Conservation (phyloP, 2,329 filamentous ascomycete genomes). For the Neocucurbitaria cava region DNA sequence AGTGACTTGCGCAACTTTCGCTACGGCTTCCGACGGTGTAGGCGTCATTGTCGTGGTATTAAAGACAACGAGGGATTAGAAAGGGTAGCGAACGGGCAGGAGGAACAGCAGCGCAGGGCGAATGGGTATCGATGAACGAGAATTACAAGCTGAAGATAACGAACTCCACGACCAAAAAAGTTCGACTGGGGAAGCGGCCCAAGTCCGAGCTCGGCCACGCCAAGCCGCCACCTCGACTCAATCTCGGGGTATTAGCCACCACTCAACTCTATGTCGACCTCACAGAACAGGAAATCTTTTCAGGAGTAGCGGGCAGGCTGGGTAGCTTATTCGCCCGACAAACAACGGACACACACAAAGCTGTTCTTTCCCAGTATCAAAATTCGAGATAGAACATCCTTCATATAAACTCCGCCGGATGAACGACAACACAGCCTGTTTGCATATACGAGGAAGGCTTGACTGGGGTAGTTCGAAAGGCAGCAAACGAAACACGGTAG, state of each 20-base stretch:
- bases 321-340: too few relatives aligned
- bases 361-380: too few relatives aligned
- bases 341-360: too few relatives aligned
- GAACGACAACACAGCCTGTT: too few relatives aligned
- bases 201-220: slow-evolving; percentile 11
- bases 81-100: not conserved
- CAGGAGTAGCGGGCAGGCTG: too few relatives aligned
- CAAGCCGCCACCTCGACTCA: slow-evolving; percentile 3
- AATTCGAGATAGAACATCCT: too few relatives aligned
- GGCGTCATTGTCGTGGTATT: slow-evolving; percentile 32
- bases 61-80: not conserved
- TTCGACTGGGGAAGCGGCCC: slow-evolving; percentile 14
- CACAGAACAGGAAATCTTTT: not conserved
- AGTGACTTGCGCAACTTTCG: slow-evolving; percentile 38
- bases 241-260: not conserved
- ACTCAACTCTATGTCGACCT: not conserved
- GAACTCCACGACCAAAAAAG: slow-evolving; percentile 10
- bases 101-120: slow-evolving; percentile 17
- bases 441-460: too few relatives aligned
- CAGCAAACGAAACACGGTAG: too few relatives aligned
- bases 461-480: too few relatives aligned
- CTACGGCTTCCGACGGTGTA: slow-evolving; percentile 35
- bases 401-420: too few relatives aligned
- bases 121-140: slow-evolving; percentile 13
- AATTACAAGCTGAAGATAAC: slow-evolving; percentile 14